Evolutionary conservation across 2,329 filamentous ascomycete genomes (phyloP).

Genomic region (Stachybotrys chlorohalonatus): DNA sequence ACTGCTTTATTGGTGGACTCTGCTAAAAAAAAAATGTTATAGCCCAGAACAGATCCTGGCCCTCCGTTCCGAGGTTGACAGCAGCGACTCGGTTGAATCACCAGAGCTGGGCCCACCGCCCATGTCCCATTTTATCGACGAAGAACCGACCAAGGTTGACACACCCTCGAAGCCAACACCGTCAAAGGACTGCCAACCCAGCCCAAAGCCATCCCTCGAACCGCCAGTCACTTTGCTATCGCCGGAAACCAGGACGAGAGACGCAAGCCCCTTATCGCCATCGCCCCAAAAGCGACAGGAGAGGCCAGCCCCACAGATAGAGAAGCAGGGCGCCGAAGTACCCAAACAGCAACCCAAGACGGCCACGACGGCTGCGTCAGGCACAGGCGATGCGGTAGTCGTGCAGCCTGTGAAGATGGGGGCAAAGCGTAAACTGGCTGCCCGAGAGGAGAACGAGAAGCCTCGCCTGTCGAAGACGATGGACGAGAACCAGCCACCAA

Average conservation of each 20-base stretch:
- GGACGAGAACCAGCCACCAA: slow-evolving; percentile 18
- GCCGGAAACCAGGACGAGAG: slow-evolving; percentile 12
- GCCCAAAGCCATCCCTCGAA: slow-evolving; percentile 16
- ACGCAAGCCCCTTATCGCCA: slow-evolving; percentile 2
- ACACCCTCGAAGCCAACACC: slow-evolving; percentile 26
- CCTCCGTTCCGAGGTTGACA: slow-evolving; percentile 40
- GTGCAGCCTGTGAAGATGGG: slow-evolving; percentile 30
- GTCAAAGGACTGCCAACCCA: slow-evolving; percentile 6
- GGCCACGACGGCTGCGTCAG: slow-evolving; percentile 1
- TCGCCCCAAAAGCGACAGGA: slow-evolving; percentile 19
- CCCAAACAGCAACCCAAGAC: not conserved
- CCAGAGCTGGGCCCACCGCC: slow-evolving; percentile 61
- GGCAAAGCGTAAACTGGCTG: slow-evolving; percentile 49
- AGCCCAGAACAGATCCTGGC: slow-evolving; percentile 56
- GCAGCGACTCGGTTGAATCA: slow-evolving; percentile 44
- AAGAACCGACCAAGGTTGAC: slow-evolving; percentile 44
- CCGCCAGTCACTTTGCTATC: slow-evolving; percentile 21
- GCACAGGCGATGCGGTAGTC: slow-evolving; percentile 5
- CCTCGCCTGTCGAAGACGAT: slow-evolving; percentile 12
- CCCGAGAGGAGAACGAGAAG: slow-evolving; percentile 43
- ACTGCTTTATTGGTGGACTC: not conserved
- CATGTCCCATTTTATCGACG: slow-evolving; percentile 48
- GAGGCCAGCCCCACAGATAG: not conserved
- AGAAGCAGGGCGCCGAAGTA: not conserved
- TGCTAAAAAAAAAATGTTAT: slow-evolving; percentile 22